These are phyloP conservation scores for Luffa aegyptiaca DNA, from an alignment of 306 rosid genomes.

Conservation along the genomic window DNA sequence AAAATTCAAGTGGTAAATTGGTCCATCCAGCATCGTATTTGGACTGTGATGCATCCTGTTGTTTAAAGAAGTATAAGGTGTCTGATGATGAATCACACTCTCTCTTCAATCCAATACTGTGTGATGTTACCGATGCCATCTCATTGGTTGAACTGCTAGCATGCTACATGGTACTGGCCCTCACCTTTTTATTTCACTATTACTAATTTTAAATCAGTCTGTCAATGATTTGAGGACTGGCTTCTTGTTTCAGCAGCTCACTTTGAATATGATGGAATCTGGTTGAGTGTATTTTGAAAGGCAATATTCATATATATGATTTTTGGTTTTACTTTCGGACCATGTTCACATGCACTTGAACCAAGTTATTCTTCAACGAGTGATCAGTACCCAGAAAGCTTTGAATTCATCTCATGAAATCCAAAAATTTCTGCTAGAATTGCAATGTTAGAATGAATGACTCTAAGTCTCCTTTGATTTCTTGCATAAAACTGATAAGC, in stretches of 20 bases:
- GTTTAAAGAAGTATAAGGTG: slow-evolving; percentile 23
- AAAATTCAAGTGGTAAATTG: not conserved
- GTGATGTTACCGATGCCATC: slow-evolving; percentile 40
- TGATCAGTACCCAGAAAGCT: not conserved
- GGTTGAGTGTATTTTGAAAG: not conserved
- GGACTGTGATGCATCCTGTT: slow-evolving; percentile 23
- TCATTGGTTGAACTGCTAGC: slow-evolving; percentile 80
- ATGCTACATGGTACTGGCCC: slow-evolving; percentile 41
- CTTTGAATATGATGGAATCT: not conserved
- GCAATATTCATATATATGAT: not conserved
- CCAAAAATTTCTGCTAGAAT: not conserved
- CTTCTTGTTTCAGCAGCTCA: not conserved
- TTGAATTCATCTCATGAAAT: not conserved
- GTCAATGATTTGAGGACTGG: not conserved
- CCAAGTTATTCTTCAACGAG: not conserved
- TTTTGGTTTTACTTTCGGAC: not conserved
- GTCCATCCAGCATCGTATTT: slow-evolving; percentile 12
- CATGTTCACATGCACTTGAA: not conserved
- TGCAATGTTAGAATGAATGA: not conserved
- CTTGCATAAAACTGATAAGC: not conserved
- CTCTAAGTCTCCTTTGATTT: not conserved
- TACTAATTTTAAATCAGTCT: slow-evolving; percentile 11
- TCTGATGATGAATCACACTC: slow-evolving; percentile 24
- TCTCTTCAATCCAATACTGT: slow-evolving; percentile 14
- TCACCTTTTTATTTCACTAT: slow-evolving; percentile 2